Conservation (phyloP, 2,329 filamentous ascomycete genomes). For the Huntiella savannae region DNA sequence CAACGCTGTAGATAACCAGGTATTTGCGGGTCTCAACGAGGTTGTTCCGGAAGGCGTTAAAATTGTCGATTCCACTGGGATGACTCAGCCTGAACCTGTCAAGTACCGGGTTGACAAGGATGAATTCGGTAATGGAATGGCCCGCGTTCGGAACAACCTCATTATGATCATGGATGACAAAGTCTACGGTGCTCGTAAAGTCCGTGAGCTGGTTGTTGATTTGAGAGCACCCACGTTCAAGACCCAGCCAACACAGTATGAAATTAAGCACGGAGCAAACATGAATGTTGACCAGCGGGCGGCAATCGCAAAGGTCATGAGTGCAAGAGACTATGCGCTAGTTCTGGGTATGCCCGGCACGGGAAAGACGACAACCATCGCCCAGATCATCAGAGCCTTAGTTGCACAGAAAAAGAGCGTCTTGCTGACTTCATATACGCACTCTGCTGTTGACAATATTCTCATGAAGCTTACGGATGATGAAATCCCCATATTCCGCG, state of each 20-base stretch:
- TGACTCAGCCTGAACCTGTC: slow-evolving; percentile 20
- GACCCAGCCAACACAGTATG: slow-evolving; percentile 40
- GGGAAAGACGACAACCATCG: slow-evolving; percentile 94
- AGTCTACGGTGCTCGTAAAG: slow-evolving; percentile 48
- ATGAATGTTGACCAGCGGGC: slow-evolving; percentile 75
- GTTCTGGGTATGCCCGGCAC: slow-evolving; percentile 97
- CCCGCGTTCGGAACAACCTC: slow-evolving; percentile 80
- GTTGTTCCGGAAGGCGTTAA: slow-evolving; percentile 23
- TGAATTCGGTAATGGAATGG: slow-evolving; percentile 97
- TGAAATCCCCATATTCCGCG: slow-evolving; percentile 59
- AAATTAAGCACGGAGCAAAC: slow-evolving; percentile 35
- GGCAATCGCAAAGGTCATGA: slow-evolving; percentile 90
- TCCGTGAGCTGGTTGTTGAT: slow-evolving; percentile 67
- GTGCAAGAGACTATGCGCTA: slow-evolving; percentile 84
- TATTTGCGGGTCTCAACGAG: slow-evolving; percentile 84
- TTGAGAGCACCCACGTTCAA: slow-evolving; percentile 57
- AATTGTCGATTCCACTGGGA: slow-evolving; percentile 1
- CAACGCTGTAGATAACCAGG: slow-evolving; percentile 56
- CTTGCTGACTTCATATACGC: slow-evolving; percentile 83
- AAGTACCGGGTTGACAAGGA: slow-evolving; percentile 87
- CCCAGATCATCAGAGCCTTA: slow-evolving; percentile 84
- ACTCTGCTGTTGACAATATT: slow-evolving; percentile 96
- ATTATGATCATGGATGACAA: slow-evolving; percentile 78
- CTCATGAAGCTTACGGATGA: slow-evolving; percentile 73
- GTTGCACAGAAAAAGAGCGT: slow-evolving; percentile 83